Percentiles rank a stretch among this genome's conserved stretches.
Conservation (phyloP, 495 filamentous ascomycete genomes). For the Penicillium pancosmium region DNA sequence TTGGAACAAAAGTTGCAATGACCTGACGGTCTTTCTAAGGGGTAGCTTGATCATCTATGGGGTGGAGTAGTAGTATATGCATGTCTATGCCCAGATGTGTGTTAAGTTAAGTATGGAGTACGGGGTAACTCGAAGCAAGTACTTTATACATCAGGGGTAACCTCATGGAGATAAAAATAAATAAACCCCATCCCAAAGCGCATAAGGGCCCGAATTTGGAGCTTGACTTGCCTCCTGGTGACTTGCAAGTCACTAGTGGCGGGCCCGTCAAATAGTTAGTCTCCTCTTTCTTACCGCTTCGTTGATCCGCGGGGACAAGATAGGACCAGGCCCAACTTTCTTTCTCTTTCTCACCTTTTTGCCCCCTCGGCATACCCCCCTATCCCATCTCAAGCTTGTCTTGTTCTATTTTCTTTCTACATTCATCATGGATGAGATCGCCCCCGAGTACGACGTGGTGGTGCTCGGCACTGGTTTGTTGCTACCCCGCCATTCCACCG, state of each 20-base stretch:
- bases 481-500: constrained; percentile 44
- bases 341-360: constrained; percentile 23
- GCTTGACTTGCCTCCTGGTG: neutral
- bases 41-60: too few species aligned
- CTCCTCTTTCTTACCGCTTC: constrained; percentile 36
- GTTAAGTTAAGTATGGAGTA: too few species aligned
- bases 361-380: constrained; percentile 17
- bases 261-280: constrained; percentile 37
- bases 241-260: constrained; percentile 29
- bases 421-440: constrained; percentile 87
- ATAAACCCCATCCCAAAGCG: neutral
- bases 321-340: constrained; percentile 21
- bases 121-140: neutral
- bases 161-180: neutral
- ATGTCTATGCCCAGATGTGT: neutral
- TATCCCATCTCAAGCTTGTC: constrained; percentile 18
- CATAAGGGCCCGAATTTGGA: neutral
- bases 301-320: constrained; percentile 36
- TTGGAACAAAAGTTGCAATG: neutral
- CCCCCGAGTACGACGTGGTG: constrained; percentile 95
- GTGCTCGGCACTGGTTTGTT: constrained; percentile 91
- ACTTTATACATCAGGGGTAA: constrained; percentile 1
- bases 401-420: constrained; percentile 10
- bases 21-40: too few species aligned
- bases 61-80: neutral